Evolutionary conservation across 352 stramenopile genomes (phyloP), one percentile per base, ranked within the genome.

Genomic region (Phytophthora quininea): DNA sequence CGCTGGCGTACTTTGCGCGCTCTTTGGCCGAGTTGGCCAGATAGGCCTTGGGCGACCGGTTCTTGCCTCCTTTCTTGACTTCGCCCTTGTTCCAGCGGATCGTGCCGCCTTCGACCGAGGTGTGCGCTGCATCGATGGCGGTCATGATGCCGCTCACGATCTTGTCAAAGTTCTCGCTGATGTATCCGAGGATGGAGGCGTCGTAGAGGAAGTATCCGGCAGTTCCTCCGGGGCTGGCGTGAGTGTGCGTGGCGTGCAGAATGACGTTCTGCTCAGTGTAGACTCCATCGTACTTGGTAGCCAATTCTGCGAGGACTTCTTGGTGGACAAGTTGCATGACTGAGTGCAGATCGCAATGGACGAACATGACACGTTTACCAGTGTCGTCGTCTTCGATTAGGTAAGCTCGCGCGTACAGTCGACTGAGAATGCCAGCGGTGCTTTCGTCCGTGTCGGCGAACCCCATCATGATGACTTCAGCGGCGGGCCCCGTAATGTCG

Each of bases 211-310:
- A 77, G 68, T 96, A 92, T 33, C 86, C 83, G 0, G 90, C 64
- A 42, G 88, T 89, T 5, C 89, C 89, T 19, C 76, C 86, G 0
- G 87, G 86, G 3, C 77, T 84, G 31, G 79, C 82, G 65, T 96
- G 89, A 19, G 87, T 95, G 71, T 96, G 88, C 5, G 83, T 96
- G 32, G 83, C 87, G 61, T 80, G 83, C 12, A 95, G 76, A 24
- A 78, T 71, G n/a, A 92, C 71, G 63, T 91, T 93, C 55, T 89
- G 75, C 47, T 73, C 75, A 15, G 67, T 67, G 75, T 84, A 84
- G 14, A 79, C 11, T 4, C 71, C 62, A 31, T 35, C 40, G 56
- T 79, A 84, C 51, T 77, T 78, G 58, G 19, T 47, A 43, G 52
- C 50, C 19, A 85, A 61, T 55, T 82, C 52, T 29, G 57, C 54